Base-by-base conservation (phyloP, 225 moss, liverwort and hornwort genomes). In the Climacium dendroides region DNA sequence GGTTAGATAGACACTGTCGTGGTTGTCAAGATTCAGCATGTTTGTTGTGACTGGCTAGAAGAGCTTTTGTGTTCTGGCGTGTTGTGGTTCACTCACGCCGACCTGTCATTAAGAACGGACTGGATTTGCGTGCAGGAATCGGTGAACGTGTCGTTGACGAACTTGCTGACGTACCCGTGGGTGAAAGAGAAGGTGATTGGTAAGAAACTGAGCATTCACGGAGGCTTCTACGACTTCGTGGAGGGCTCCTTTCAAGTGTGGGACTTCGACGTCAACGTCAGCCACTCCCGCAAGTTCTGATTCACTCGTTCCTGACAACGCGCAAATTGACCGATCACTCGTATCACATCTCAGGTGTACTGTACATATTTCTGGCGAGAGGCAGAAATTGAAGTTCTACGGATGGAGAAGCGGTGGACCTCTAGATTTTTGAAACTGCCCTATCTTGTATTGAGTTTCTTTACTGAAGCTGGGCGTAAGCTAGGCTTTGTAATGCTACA, bases 191-290 rank as follows among this genome's bases (percentile, higher is more conserved):
- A 90, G 69, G 90, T 97, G 76, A 74, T 90, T 13, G 86, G 89
- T 10, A 95, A 95, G 48, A 92, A 92, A 80, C 9, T 97, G 64
- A 77, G 85, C 61, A 80, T 97, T 41, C 95, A 95, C 81, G 96
- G 96, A 26, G 91, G 90, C 12, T 93, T 91, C 87, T 97, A 97
- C 89, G 96, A 97, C 73, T 91, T 95, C 39, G 93, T 97, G 59
- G 92, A 43, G 74, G 88, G 91, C 0, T 91, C 89, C 35, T 91
- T 94, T 81, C 91, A 95, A 88, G 87, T 91, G 41, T 95, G 95
- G 95, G 91, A 92, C 70, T 82, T 92, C 0, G 91, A 89, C 20
- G 62, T 94, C 43, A 87, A 7, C 81, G 64, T 92, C 57, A 17
- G 72, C 63, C 91, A 87, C 74, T 90, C 90, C 32, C 94, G 89